Evolutionary conservation across 257 asterid species (phyloP).

Genomic region (Marsdenia floribunda): DNA sequence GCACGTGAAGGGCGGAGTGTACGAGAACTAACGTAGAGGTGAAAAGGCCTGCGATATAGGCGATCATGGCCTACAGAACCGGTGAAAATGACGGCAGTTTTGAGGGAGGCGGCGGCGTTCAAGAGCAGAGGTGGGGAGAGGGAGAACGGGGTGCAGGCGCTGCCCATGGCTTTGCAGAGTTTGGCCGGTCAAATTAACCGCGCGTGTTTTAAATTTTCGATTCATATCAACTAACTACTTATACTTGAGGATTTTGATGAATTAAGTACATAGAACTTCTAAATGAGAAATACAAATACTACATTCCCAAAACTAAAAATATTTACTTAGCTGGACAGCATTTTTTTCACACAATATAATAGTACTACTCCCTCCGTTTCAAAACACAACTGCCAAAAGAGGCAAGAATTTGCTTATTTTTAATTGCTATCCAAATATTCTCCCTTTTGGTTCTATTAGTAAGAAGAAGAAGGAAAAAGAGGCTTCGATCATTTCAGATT

Average conservation of each 20-base stretch:
- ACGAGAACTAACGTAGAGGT: conserved; percentile 15
- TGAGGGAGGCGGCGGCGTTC: conserved; percentile 5
- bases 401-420: too few species aligned
- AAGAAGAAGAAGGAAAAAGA: too few species aligned
- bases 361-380: too few species aligned
- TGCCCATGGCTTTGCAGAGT: conserved; percentile 37
- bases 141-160: conserved; percentile 34
- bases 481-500: too few species aligned
- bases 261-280: not conserved
- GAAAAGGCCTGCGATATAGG: conserved; percentile 13
- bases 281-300: not conserved
- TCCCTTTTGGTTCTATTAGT: too few species aligned
- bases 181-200: conserved; percentile 5
- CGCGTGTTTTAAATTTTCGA: not conserved
- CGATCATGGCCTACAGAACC: conserved; percentile 17
- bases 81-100: conserved; percentile 14
- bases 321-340: too few species aligned
- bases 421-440: too few species aligned
- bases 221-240: not conserved
- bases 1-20: conserved; percentile 6
- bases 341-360: too few species aligned
- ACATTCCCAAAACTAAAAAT: too few species aligned
- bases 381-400: too few species aligned
- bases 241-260: not conserved
- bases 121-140: conserved; percentile 11